Conservation (phyloP, 768 basidiomycete genomes). For the Termitomyces sp. region DNA sequence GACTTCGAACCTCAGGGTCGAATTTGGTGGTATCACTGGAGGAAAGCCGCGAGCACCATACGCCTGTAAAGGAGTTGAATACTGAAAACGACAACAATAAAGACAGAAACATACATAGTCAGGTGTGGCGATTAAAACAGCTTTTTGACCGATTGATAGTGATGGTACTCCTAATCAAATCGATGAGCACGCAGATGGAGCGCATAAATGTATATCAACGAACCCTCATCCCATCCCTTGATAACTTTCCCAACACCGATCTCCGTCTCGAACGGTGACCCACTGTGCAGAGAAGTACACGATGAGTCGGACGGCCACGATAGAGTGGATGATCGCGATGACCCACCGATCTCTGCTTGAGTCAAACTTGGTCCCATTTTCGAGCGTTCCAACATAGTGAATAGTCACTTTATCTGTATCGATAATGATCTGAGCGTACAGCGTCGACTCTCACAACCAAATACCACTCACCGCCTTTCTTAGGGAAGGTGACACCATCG, state of each 20-base stretch:
- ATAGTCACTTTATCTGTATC: constrained; percentile 61
- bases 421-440: constrained; percentile 16
- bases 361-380: constrained; percentile 63
- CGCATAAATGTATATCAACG: constrained; percentile 14
- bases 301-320: constrained; percentile 1
- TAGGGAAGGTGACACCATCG: constrained; percentile 61
- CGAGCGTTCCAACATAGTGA: constrained; percentile 74
- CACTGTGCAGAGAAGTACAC: constrained; percentile 29
- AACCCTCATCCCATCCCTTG: constrained; percentile 88
- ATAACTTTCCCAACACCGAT: constrained; percentile 84
- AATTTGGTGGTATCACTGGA: constrained; percentile 72
- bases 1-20: constrained; percentile 76
- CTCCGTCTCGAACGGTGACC: constrained; percentile 53
- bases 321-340: constrained; percentile 7
- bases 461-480: constrained; percentile 54
- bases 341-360: constrained; percentile 70
- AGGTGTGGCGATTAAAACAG: constrained; percentile 56
- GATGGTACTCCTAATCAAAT: constrained; percentile 59
- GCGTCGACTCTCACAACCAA: background rate
- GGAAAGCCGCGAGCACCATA: constrained; percentile 74
- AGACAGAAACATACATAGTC: constrained; percentile 58
- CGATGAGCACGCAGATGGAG: constrained; percentile 13
- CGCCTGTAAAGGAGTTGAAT: constrained; percentile 34
- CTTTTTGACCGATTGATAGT: constrained; percentile 74
- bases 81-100: background rate